phyloP scores from a whole-genome alignment of 2,329 filamentous ascomycete species.

The Alternaria sp. region DNA sequence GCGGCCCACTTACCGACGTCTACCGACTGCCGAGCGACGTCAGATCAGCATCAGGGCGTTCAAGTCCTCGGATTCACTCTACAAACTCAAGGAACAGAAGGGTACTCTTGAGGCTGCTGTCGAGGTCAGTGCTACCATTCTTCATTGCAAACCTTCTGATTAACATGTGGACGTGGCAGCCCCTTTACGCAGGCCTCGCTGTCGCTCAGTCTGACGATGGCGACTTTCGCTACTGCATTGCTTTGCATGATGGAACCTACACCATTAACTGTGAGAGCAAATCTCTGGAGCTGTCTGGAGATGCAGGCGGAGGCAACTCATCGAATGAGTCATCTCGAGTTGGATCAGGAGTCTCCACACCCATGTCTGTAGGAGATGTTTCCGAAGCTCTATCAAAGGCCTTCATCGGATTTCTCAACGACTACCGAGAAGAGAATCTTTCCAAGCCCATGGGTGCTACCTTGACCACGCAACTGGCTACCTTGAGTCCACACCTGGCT shows the following conservation, averaged over 20 bases:
- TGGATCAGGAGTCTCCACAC: constrained; percentile 18
- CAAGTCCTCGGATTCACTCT: constrained; percentile 4
- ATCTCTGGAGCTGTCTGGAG: constrained; percentile 1
- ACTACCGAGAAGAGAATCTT: constrained; percentile 69
- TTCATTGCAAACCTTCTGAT: background rate
- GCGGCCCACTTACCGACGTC: constrained; percentile 3
- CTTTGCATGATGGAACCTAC: constrained; percentile 76
- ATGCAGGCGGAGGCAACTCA: background rate
- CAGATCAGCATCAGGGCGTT: constrained; percentile 8
- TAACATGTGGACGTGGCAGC: constrained; percentile 21
- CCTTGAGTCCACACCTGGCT: constrained; percentile 69
- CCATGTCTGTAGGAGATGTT: constrained; percentile 13
- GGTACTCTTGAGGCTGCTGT: constrained; percentile 7
- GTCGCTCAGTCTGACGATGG: constrained; percentile 58
- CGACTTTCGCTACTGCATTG: constrained; percentile 61
- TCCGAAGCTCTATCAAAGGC: constrained; percentile 59
- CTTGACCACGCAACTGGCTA: constrained; percentile 65
- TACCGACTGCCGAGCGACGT: constrained; percentile 7
- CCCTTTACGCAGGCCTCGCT: constrained; percentile 68
- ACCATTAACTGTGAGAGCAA: constrained; percentile 72
- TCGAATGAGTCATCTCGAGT: constrained; percentile 10
- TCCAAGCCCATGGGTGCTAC: constrained; percentile 79
- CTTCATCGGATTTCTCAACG: constrained; percentile 62
- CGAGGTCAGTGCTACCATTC: background rate
- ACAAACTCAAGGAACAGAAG: constrained; percentile 8